Conservation (phyloP, 2,329 filamentous ascomycete species). For the Sarocladium kiliense region DNA sequence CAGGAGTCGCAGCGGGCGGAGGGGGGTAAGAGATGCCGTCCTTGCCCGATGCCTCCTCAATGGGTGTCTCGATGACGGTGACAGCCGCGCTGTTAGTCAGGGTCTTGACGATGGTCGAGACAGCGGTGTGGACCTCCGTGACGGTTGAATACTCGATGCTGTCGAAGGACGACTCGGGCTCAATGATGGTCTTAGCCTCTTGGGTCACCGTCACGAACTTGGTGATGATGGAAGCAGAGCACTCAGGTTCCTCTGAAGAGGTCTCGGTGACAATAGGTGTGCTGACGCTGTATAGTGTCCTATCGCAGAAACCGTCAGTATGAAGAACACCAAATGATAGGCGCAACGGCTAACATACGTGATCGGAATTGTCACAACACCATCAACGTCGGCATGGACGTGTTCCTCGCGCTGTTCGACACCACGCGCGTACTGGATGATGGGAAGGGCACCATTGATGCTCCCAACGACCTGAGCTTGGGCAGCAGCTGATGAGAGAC, state of each 20-base stretch:
- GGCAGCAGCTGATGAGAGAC: neutral
- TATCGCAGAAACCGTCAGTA: neutral
- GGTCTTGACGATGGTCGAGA: conserved; percentile 14
- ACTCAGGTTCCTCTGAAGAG: conserved; percentile 12
- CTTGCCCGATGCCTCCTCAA: conserved; percentile 10
- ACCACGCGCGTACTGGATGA: neutral
- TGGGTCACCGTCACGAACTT: conserved; percentile 13
- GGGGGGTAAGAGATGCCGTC: conserved; percentile 9
- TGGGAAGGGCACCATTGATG: conserved; percentile 4
- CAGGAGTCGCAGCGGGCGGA: conserved; percentile 2
- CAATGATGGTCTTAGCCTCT: conserved; percentile 12
- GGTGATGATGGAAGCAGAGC: conserved; percentile 16
- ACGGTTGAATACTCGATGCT: conserved; percentile 18
- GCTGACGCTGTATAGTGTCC: conserved; percentile 11
- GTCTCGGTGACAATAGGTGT: conserved; percentile 9
- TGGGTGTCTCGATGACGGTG: conserved; percentile 12
- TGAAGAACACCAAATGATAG: too few species aligned
- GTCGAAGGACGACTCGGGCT: conserved; percentile 20
- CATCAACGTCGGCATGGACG: neutral
- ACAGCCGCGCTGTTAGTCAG: conserved; percentile 19
- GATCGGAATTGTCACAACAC: neutral
- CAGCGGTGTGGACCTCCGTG: conserved; percentile 20
- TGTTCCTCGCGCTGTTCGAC: neutral
- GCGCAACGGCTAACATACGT: conserved; percentile 2
- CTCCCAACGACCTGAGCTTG: neutral